Conservation (phyloP, 2,329 filamentous ascomycete species). For the Verticillium alfalfae region DNA sequence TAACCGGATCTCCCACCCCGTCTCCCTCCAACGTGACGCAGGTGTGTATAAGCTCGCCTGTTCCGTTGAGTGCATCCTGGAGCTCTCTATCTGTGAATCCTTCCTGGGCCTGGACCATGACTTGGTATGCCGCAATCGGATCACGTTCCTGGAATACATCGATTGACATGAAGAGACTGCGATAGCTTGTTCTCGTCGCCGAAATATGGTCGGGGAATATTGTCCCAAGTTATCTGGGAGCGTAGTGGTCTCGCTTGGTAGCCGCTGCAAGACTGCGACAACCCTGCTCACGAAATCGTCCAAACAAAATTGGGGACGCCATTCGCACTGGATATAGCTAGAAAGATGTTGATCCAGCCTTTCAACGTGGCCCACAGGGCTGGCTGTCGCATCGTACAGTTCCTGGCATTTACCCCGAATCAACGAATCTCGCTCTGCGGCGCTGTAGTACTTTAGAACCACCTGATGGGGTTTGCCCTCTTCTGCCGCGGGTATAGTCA, state of each 20-base stretch:
- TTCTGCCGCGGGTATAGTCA: background rate
- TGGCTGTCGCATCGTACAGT: background rate
- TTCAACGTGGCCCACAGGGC: background rate
- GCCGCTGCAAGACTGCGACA: background rate
- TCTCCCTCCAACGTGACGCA: background rate
- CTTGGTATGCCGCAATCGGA: background rate
- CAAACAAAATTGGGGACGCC: background rate
- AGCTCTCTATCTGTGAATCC: background rate
- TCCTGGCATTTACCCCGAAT: background rate
- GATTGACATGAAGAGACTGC: background rate
- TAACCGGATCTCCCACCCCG: background rate
- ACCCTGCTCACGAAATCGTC: background rate
- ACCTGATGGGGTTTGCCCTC: background rate
- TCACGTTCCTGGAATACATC: background rate
- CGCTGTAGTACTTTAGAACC: background rate
- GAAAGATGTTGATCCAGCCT: background rate
- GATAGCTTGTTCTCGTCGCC: background rate
- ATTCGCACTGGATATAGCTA: background rate
- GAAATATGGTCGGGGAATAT: background rate
- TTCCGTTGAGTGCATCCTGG: background rate
- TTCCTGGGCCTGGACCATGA: background rate
- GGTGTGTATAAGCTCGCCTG: background rate
- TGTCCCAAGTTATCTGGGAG: background rate
- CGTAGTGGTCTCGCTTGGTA: background rate
- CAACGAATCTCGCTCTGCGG: background rate